Conservation (phyloP, 805 yeast species). For the Cyberlindnera maritima region DNA sequence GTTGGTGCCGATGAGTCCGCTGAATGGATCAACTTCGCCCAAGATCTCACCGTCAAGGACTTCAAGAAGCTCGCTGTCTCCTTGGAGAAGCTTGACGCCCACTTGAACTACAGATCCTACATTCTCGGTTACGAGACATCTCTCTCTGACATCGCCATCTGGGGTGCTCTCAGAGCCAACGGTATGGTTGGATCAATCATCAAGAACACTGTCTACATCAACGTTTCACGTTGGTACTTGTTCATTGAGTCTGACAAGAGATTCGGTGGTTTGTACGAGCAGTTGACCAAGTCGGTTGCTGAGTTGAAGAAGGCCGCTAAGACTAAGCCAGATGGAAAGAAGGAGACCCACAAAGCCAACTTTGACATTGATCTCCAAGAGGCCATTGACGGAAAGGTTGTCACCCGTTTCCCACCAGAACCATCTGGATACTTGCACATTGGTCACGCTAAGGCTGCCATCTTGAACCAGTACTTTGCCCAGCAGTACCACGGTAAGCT, state of each 20-base stretch:
- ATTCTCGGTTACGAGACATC: conserved; percentile 65
- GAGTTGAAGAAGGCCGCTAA: conserved; percentile 73
- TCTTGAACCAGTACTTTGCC: conserved; percentile 95
- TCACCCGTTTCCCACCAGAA: conserved; percentile 99
- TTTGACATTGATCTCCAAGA: conserved; percentile 90
- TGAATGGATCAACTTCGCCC: conserved; percentile 67
- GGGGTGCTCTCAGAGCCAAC: conserved; percentile 94
- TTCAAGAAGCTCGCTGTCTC: conserved; percentile 79
- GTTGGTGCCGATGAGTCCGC: conserved; percentile 37
- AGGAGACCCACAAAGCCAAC: conserved; percentile 90
- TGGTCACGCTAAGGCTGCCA: conserved; percentile 99
- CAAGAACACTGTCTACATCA: conserved; percentile 79
- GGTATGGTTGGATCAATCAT: conserved; percentile 89
- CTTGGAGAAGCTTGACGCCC: conserved; percentile 77
- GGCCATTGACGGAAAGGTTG: conserved; percentile 93
- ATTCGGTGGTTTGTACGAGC: conserved; percentile 69
- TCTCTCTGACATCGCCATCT: conserved; percentile 79
- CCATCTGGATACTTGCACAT: conserved; percentile 99
- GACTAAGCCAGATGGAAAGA: conserved; percentile 42
- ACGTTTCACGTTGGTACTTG: conserved; percentile 91
- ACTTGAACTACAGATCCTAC: conserved; percentile 82
- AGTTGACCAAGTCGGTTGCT: conserved; percentile 62
- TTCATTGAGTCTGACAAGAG: conserved; percentile 63
- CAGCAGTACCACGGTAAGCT: conserved; percentile 93
- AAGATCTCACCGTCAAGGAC: conserved; percentile 74